A percentile compares a stretch with the other conserved stretches of the same genome.
Evolutionary conservation across 345 rosid species (phyloP).

Genomic region (Arabidopsis thaliana): DNA sequence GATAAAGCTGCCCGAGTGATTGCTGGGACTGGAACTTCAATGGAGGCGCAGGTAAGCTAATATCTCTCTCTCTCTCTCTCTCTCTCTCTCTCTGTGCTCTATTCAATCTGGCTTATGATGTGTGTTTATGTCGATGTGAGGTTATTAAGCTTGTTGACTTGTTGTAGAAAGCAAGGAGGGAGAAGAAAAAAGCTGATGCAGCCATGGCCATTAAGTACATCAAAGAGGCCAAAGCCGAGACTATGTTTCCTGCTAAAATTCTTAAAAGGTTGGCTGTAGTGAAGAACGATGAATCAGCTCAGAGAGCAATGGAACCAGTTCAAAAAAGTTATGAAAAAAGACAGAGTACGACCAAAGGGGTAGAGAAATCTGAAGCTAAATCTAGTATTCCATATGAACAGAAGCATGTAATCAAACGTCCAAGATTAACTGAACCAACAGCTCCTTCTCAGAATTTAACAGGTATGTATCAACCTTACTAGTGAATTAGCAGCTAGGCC

Average conservation of each 20-base stretch:
- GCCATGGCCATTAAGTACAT: conserved; percentile 37
- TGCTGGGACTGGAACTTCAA: conserved; percentile 13
- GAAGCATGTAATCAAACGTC: conserved; percentile 30
- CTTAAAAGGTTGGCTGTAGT: conserved; percentile 1
- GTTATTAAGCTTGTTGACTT: conserved; percentile 15
- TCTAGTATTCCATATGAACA: conserved; percentile 4
- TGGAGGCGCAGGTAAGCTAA: conserved; percentile 28
- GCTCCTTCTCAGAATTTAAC: conserved; percentile 23
- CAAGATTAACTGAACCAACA: conserved; percentile 21
- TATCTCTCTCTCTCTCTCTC: background rate
- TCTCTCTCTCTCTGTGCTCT: background rate
- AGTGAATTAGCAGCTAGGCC: background rate
- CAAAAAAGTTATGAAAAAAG: background rate
- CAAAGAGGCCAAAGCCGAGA: conserved; percentile 18
- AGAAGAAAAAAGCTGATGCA: conserved; percentile 36
- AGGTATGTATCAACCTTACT: conserved; percentile 29
- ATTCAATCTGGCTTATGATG: conserved; percentile 4
- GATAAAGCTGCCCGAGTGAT: background rate
- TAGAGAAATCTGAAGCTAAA: background rate
- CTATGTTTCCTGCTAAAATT: conserved; percentile 17
- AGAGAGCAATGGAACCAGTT: conserved; percentile 13
- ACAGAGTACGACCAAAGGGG: background rate
- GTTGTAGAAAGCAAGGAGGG: conserved; percentile 29
- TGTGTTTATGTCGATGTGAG: conserved; percentile 26
- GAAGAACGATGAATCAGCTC: background rate